Percentiles rank a stretch among this genome's conserved stretches.
These are phyloP conservation scores for Cystobasidium pallidum DNA, from an alignment of 1,284 basidiomycete species.

Conservation along the genomic window DNA sequence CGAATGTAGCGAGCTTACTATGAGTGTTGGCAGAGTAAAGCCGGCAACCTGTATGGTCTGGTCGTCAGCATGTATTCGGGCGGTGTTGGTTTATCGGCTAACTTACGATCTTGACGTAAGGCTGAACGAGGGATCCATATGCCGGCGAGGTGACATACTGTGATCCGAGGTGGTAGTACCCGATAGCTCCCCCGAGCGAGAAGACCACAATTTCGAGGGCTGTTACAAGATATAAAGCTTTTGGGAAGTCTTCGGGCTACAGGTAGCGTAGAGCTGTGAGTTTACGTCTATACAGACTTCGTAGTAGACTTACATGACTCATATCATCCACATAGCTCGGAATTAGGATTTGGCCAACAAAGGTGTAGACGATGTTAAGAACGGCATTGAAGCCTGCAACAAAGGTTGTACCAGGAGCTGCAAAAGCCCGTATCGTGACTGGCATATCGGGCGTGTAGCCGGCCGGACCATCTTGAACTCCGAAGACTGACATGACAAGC, in stretches of 20 bases:
- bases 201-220: constrained; percentile 66
- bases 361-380: constrained; percentile 64
- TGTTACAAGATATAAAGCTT: constrained; percentile 59
- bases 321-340: constrained; percentile 60
- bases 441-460: constrained; percentile 46
- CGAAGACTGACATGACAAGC: constrained; percentile 45
- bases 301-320: constrained; percentile 52
- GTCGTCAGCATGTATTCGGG: too few species aligned
- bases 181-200: constrained; percentile 65
- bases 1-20: constrained; percentile 53
- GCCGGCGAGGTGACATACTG: constrained; percentile 39
- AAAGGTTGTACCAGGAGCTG: constrained; percentile 62
- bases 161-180: constrained; percentile 63
- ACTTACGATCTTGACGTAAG: constrained; percentile 38
- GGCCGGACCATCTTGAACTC: constrained; percentile 37
- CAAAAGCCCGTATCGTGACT: constrained; percentile 50
- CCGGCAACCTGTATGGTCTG: constrained; percentile 48
- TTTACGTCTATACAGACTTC: constrained; percentile 54
- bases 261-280: constrained; percentile 58
- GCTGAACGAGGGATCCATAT: constrained; percentile 31
- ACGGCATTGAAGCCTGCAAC: constrained; percentile 61
- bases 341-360: constrained; percentile 66
- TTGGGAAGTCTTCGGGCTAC: constrained; percentile 64
- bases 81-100: too few species aligned
- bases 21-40: constrained; percentile 63